phyloP scores from a whole-genome alignment of 2,329 filamentous ascomycete genomes.

The Colletotrichum lupini region DNA sequence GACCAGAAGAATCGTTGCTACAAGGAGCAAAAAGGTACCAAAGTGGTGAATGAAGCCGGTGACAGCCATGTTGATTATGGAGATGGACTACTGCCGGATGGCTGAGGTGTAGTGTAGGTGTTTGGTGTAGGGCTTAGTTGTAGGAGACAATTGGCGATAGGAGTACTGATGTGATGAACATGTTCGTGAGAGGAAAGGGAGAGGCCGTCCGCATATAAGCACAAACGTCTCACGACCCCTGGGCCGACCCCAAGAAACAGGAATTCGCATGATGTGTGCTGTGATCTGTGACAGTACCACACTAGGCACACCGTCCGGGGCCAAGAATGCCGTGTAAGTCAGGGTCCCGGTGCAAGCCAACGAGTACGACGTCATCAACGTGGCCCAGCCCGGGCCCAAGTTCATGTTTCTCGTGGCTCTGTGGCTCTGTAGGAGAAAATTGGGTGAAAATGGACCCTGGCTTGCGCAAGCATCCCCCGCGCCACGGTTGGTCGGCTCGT shows the following conservation, averaged over 20 bases:
- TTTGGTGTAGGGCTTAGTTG: background rate
- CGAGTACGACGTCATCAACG: slow-evolving; percentile 31
- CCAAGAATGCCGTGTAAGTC: slow-evolving; percentile 31
- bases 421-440: background rate
- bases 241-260: slow-evolving; percentile 12
- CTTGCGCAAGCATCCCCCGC: slow-evolving; percentile 14
- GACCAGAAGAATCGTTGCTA: slow-evolving; percentile 65
- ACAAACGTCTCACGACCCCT: slow-evolving; percentile 11
- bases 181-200: slow-evolving; percentile 12
- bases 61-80: slow-evolving; percentile 54
- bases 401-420: slow-evolving; percentile 10
- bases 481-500: slow-evolving; percentile 26
- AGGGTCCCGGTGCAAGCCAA: slow-evolving; percentile 21
- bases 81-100: slow-evolving; percentile 23
- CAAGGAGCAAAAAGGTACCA: slow-evolving; percentile 67
- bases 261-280: slow-evolving; percentile 24
- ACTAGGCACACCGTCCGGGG: slow-evolving; percentile 18
- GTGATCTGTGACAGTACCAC: slow-evolving; percentile 28
- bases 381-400: slow-evolving; percentile 10
- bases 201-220: slow-evolving; percentile 32
- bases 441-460: slow-evolving; percentile 20
- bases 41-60: slow-evolving; percentile 65
- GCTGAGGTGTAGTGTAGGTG: background rate
- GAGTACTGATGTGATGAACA: slow-evolving; percentile 9
- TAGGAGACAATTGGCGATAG: slow-evolving; percentile 5